These are phyloP conservation scores for Stachybotrys chlorohalonatus DNA, from an alignment of 2,329 filamentous ascomycete genomes.

Conservation along the genomic window DNA sequence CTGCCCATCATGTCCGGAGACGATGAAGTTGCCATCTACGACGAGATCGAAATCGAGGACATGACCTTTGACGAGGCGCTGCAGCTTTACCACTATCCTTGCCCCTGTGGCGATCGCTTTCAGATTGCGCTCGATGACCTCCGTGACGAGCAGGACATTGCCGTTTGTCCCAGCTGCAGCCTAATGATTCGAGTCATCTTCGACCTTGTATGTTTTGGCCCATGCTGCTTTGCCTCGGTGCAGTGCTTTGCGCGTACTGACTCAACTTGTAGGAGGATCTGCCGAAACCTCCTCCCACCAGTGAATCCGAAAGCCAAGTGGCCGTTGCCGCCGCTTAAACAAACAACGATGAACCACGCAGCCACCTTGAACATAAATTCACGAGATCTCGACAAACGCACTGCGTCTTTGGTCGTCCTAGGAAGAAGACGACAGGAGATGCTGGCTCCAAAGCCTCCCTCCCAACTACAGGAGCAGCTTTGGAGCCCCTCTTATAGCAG, in stretches of 20 bases:
- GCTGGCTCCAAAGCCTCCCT: background rate
- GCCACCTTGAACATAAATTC: too few species aligned
- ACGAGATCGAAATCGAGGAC: slow-evolving; percentile 98
- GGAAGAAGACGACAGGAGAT: background rate
- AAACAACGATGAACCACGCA: background rate
- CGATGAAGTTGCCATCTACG: slow-evolving; percentile 68
- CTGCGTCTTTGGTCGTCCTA: too few species aligned
- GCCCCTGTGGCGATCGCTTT: slow-evolving; percentile 94
- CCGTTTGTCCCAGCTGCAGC: slow-evolving; percentile 95
- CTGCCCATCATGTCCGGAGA: slow-evolving; percentile 49
- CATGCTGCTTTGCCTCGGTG: background rate
- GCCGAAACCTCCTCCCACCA: slow-evolving; percentile 26
- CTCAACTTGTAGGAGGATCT: slow-evolving; percentile 28
- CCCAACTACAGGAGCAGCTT: background rate
- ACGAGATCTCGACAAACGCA: too few species aligned
- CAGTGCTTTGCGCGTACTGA: background rate
- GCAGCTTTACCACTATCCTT: slow-evolving; percentile 92
- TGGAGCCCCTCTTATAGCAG: background rate
- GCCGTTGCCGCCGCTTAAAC: slow-evolving; percentile 21
- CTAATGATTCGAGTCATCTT: slow-evolving; percentile 95
- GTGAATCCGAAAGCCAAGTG: slow-evolving; percentile 23
- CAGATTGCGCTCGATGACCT: slow-evolving; percentile 81
- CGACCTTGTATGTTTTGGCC: slow-evolving; percentile 53
- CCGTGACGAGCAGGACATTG: slow-evolving; percentile 83
- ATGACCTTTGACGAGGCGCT: slow-evolving; percentile 81